Base-by-base conservation (phyloP, 768 basidiomycete genomes). In the Leccinum fibrillosum region DNA sequence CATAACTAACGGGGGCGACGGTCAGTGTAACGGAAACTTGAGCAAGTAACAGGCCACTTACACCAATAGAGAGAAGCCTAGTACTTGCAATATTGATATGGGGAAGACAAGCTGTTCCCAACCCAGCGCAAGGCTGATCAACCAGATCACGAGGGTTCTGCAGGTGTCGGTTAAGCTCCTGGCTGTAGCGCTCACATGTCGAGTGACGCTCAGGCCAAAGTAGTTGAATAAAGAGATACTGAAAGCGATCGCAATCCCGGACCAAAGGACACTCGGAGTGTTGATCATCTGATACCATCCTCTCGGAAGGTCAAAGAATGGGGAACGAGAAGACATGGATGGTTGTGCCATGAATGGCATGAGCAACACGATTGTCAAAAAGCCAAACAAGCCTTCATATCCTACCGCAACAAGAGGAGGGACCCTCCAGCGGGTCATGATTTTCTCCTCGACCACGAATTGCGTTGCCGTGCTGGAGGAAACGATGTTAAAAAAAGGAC, bases 401-500 rank as follows among this genome's bases (percentile, higher is more conserved):
- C 95, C 94, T 60, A 98, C 97, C 11, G 96, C 95, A 57, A 94
- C 84, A 37, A 98, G 82, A 13, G 97, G 96, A 49, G 86, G 84
- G 42, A 98, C 88, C 34, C 85, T 79, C 77, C 96, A 95, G 51
- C 82, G 83, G 67, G 84, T 78, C 89, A 98, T 87, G 65, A 98
- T 94, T 78, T 91, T 95, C 76, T 98, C 96, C 80, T 98, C 97
- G 15, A 97, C 82, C 48, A 98, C 95, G 69, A 95, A 95, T 71
- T 95, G 94, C 10, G 86, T 84, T 55, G 94, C 94, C 28, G 92
- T 90, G 77, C 92, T 94, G 57, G 49, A 62, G 61, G 58, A 39
- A n/a, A 57, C 39, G 37, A 59, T 23, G 9, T 1, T 62, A 3
- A 58, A 35, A 12, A 49, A 51, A 52, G 2, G 26, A 53, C 23